Evolutionary conservation across 1,284 basidiomycete genomes (phyloP).

Genomic region (Melampsora americana): DNA sequence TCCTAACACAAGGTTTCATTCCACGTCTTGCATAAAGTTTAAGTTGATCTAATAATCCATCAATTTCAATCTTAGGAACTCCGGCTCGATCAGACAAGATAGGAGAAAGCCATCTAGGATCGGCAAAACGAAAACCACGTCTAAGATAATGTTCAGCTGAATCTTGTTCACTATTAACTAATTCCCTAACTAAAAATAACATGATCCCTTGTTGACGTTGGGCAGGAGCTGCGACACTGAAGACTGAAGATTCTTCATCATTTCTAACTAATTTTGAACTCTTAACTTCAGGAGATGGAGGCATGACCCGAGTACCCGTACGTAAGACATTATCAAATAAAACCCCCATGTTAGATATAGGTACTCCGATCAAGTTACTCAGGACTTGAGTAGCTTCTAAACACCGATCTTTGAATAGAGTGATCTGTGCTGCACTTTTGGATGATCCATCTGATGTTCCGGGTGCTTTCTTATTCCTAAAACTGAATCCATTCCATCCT

Average conservation of each 20-base stretch:
- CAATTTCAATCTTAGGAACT: constrained; percentile 58
- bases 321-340: constrained; percentile 60
- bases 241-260: constrained; percentile 38
- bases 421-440: constrained; percentile 50
- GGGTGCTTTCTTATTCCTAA: constrained; percentile 5
- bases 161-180: constrained; percentile 53
- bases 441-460: constrained; percentile 27
- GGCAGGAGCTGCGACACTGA: constrained; percentile 4
- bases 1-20: constrained; percentile 58
- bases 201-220: constrained; percentile 57
- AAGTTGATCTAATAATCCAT: constrained; percentile 57
- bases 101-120: constrained; percentile 58
- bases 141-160: constrained; percentile 57
- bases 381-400: constrained; percentile 58
- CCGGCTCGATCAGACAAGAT: constrained; percentile 58
- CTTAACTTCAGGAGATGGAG: constrained; percentile 20
- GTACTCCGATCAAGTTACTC: constrained; percentile 57
- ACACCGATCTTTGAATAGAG: constrained; percentile 57
- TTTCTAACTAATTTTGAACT: too few relatives aligned
- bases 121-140: constrained; percentile 58
- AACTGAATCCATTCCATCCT: not conserved
- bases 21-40: constrained; percentile 60
- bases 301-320: constrained; percentile 54
- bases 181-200: constrained; percentile 59
- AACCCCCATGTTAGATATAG: constrained; percentile 58